phyloP scores from a whole-genome alignment of 345 rosid species.

The Eucalyptus cloeziana region DNA sequence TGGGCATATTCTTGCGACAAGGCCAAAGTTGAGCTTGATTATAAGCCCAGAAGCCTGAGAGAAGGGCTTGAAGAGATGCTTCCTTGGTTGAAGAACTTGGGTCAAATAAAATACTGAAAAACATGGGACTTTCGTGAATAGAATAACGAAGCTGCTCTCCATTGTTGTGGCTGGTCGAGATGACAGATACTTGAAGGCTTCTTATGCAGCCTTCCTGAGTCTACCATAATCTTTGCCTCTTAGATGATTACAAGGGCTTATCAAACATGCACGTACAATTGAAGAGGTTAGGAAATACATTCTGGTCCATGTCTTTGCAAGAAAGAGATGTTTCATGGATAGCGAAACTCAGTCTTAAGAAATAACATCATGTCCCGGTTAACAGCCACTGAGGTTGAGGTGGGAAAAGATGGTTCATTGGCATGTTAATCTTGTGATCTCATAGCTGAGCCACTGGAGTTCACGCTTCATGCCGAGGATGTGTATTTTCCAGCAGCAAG shows the following conservation, averaged over 20 bases:
- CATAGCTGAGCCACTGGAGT: not conserved
- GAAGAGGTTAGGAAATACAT: not conserved
- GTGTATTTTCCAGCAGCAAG: not conserved
- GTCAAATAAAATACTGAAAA: slow-evolving; percentile 44
- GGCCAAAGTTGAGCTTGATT: slow-evolving; percentile 69
- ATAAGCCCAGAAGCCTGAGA: slow-evolving; percentile 65
- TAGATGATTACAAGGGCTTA: not conserved
- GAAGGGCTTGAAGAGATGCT: slow-evolving; percentile 74
- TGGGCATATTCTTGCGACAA: slow-evolving; percentile 88
- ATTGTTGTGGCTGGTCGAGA: not conserved
- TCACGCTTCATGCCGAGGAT: not conserved
- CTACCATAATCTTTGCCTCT: not conserved
- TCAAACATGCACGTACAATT: not conserved
- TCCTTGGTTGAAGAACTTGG: slow-evolving; percentile 71
- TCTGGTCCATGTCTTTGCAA: not conserved
- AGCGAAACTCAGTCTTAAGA: not conserved
- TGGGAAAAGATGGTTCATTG: not conserved
- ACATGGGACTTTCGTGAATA: not conserved
- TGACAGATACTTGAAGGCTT: not conserved
- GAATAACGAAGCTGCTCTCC: not conserved
- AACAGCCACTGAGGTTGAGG: not conserved
- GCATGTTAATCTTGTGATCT: not conserved
- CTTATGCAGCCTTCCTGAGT: not conserved
- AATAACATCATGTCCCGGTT: not conserved
- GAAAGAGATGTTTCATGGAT: not conserved